Evolutionary conservation across 345 rosid species (phyloP), one percentile per base, ranked within the genome.

Genomic region (Mallotus nudiflorus): DNA sequence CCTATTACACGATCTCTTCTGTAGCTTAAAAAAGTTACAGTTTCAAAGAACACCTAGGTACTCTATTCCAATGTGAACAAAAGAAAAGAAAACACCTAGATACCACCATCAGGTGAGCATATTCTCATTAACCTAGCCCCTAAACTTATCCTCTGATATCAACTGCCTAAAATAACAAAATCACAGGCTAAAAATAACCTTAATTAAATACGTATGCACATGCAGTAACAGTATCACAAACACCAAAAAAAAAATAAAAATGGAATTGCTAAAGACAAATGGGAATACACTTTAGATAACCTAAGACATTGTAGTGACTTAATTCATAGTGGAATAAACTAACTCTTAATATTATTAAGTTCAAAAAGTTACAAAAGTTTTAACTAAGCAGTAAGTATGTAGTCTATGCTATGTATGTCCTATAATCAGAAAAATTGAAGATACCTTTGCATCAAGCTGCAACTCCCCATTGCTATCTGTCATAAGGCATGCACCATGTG

Each of bases 391-490:
- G 2, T 25, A 14, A 27, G 35, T 6, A 20, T 19, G n/a, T n/a
- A n/a, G n/a, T n/a, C n/a, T n/a, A n/a, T n/a, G n/a, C 5, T 56
- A 29, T 37, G 22, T 57, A 55, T 25, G 27, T 31, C 4, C 12
- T 28, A 55, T 28, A 55, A 0, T 55, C 60, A 0, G 13, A 0
- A 11, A 52, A 13, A 40, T 20, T 27, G 16, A 54, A 42, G 18
- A 31, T 83, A 91, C 99, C 91, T 89, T 92, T 9, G 97, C 64
- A 80, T 96, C 98, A 71, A 95, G 84, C 76, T 86, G 87, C 84
- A 82, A 69, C 70, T 92, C 99, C 54, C 91, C 96, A 29, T 64
- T 81, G 73, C 64, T 82, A 74, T 90, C 97, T 18, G 83, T 29
- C 51, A 67, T 69, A 31, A 92, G 83, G 83, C 76, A 80, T 62